Evolutionary conservation across 352 stramenopile genomes (phyloP).

Genomic region (Phytophthora vignae): DNA sequence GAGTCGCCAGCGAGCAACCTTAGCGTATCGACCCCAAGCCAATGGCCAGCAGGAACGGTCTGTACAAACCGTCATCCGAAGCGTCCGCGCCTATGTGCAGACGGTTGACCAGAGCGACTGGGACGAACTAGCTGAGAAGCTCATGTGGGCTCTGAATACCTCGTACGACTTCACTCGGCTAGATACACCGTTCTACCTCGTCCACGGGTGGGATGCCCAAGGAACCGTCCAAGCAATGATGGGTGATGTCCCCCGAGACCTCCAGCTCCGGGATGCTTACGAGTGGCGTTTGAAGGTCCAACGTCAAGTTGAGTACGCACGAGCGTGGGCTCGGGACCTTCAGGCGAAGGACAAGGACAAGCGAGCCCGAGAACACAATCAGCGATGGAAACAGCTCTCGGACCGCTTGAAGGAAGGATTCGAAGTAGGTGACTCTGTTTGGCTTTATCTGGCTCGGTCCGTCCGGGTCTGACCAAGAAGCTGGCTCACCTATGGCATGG

Average conservation of each 20-base stretch:
- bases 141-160: conserved; percentile 38
- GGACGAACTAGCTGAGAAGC: conserved; percentile 30
- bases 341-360: conserved; percentile 4
- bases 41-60: conserved; percentile 49
- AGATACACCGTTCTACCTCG: conserved; percentile 25
- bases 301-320: conserved; percentile 10
- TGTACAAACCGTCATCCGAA: conserved; percentile 37
- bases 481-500: conserved; percentile 12
- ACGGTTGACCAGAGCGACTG: conserved; percentile 38
- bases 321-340: conserved; percentile 5
- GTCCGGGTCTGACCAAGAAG: conserved; percentile 7
- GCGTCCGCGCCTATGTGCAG: conserved; percentile 27
- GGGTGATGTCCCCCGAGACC: background rate
- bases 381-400: background rate
- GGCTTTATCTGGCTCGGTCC: conserved; percentile 13
- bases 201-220: conserved; percentile 27
- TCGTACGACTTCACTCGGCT: conserved; percentile 20
- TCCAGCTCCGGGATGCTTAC: conserved; percentile 4
- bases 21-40: conserved; percentile 39
- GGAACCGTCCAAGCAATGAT: conserved; percentile 15
- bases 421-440: conserved; percentile 3
- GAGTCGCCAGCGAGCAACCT: conserved; percentile 28
- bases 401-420: background rate
- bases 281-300: conserved; percentile 11
- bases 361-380: conserved; percentile 3